Base-by-base conservation (phyloP, 306 rosid genomes). In the Dalbergia cochinchinensis region DNA sequence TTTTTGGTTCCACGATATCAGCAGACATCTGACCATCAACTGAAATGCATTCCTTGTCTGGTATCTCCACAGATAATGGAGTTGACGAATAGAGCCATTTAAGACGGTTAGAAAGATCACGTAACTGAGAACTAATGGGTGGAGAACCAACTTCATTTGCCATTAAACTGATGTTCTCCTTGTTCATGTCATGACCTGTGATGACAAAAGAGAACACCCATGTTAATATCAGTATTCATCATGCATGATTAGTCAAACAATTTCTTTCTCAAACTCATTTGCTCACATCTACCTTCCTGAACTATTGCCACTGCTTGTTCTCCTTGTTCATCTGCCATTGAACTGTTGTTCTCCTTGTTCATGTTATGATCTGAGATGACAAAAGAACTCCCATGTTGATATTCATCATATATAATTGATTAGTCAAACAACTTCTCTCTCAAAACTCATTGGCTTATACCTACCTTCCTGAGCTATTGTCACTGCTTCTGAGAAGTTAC, bases 51-150 rank as follows among this genome's bases (percentile, higher is more conserved):
- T 68, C 73, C 54, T 71, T 77, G 63, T 80, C 83, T 34, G 76
- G 72, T 47, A 83, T 67, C 72, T 75, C 85, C 66, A 51, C 11
- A 47, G 75, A 50, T 55, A 55, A 37, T 11, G 94, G 91, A 77
- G 90, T 84, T 60, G 92, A 71, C 7, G 87, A 85, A 66, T 53
- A 70, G 3, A 91, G 70, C 58, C 77, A 82, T 71, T 83, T 91
- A 73, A 88, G 35, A 47, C 65, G 82, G 72, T 87, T 89, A 41
- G 94, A 87, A 63, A 95, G 61, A 41, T 89, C 96, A 37, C 88
- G 90, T 55, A 95, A 41, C 68, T 88, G 90, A 76, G 73, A 80
- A 78, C 97, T 95, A n/a, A 95, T 74, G n/a, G 94, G 90, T 22
- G 98, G 97, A 5, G 98, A 88, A 22, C 26, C 78, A 63, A 74